Base-by-base conservation (phyloP, 2,329 filamentous ascomycete genomes). In the Aureobasidium sp. region DNA sequence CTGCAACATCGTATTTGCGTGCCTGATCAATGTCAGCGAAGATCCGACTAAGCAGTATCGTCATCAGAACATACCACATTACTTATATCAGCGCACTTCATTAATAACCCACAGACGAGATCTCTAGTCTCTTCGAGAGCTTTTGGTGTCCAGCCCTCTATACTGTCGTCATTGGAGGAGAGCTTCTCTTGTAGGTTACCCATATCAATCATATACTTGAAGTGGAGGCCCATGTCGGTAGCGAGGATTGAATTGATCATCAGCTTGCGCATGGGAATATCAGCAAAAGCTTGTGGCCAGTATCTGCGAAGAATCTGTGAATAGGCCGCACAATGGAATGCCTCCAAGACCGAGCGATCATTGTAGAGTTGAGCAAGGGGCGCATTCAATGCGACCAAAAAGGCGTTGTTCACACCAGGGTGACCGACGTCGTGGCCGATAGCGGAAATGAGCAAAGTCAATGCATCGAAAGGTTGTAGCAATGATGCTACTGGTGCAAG, bases 181-280 rank as follows among this genome's bases (percentile, higher is more conserved):
- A 95, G 81, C 72, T 89, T 92, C 65, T 88, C 84, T 74, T 96
- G 91, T 57, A 96, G 76, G 65, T 87, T 86, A n/a, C 84, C 85
- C 44, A 97, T 79, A 72, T 88, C 89, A 70, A 87, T 87, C 92
- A 97, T 97, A 74, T 97, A 99, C 69, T 95, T 92, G 69, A 96
- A 96, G 75, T 99, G 94, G 7, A 96, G 77, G 8, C 92, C 92
- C 94, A 99, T 99, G 71, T 99, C 94, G 0, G 94, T 99, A 2
- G 94, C 91, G 27, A 99, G 79, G 64, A 99, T 97, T n/a, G 91
- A 94, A 73, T 91, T 96, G 69, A 97, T 97, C 87, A 97, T 94
- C 7, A 96, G 79, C 67, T 87, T 89, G 61, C 93, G 87, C 82
- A 97, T 90, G 63, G 86, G 86, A 51, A 82, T 81, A 69, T 94